Base-by-base conservation (phyloP, 768 basidiomycete species). In the Tulasnella sp. region DNA sequence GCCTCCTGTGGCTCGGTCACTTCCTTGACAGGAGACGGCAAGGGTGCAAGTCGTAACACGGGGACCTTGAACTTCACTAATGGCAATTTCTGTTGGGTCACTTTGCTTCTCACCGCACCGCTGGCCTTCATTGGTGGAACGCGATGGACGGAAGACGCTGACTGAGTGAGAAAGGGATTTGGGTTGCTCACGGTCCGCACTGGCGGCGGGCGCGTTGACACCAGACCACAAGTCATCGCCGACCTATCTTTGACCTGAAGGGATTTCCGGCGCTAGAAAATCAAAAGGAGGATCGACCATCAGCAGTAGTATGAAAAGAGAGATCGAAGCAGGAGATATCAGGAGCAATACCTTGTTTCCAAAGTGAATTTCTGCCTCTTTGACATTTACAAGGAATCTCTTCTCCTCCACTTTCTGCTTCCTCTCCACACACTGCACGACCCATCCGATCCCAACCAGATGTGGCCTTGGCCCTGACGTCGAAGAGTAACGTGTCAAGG, bases 371-470 rank as follows among this genome's bases (percentile, higher is more conserved):
- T 73, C 72, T 31, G 63, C 60, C 9, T 73, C 74, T 19, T 80
- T 81, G 2, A 89, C 70, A 65, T 87, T 81, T 53, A 91, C 76
- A 30, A 82, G 70, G 66, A 81, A 87, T 45, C 72, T 76, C 2
- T 73, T 69, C 67, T 90, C 90, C 22, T 84, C 86, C 2, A 85
- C 79, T 46, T 71, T 78, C 41, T 69, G 69, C 46, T 77, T 75
- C 62, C 82, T 79, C 65, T 92, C 89, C 1, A 78, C 84, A 63
- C 89, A 93, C 66, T 88, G 83, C 1, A 92, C 86, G 3, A 93
- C 85, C 91, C 91, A 92, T 17, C 81, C 84, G 64, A 92, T 87
- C 7, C 88, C 86, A 15, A 94, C 85, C 15, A 90, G 82, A 24
- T 73, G 63, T 0, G 91, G 91, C 66, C 83, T 77, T 66, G 69